phyloP scores from a whole-genome alignment of 495 filamentous ascomycete genomes.

The Daldinia bambusicola region DNA sequence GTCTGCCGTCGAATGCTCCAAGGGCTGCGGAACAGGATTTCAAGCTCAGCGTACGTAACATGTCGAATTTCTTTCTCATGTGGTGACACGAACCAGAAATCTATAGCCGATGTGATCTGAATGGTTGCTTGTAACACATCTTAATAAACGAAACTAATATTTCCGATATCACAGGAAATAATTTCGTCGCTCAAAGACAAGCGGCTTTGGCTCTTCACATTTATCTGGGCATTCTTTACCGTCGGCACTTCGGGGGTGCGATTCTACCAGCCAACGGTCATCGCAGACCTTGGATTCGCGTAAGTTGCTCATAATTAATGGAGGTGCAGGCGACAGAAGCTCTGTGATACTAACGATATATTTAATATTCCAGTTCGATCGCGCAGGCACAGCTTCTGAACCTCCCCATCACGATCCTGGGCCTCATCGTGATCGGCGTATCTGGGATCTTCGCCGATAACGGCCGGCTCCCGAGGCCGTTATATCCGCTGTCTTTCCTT shows the following conservation, averaged over 20 bases:
- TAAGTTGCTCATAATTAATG: constrained; percentile 23
- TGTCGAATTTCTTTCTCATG: background rate
- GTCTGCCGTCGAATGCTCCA: constrained; percentile 53
- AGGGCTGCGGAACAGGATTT: constrained; percentile 54
- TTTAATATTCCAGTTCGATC: constrained; percentile 43
- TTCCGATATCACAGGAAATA: constrained; percentile 36
- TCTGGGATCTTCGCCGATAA: constrained; percentile 55
- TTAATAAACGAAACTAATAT: background rate
- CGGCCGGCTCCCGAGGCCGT: constrained; percentile 53
- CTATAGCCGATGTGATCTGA: background rate
- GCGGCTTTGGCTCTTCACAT: constrained; percentile 50
- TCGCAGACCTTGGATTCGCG: constrained; percentile 57
- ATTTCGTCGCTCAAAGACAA: constrained; percentile 50
- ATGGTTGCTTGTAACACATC: background rate
- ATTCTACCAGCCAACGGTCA: constrained; percentile 58
- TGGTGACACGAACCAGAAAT: background rate
- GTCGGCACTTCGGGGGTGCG: constrained; percentile 56
- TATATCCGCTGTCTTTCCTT: constrained; percentile 56
- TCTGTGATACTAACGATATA: constrained; percentile 9
- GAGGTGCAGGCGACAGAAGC: background rate
- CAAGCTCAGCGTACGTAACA: constrained; percentile 35
- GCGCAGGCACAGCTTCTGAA: constrained; percentile 55
- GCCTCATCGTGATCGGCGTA: constrained; percentile 52
- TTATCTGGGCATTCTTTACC: constrained; percentile 56
- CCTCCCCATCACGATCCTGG: constrained; percentile 52